Percentiles rank a stretch among this genome's conserved stretches.
phyloP scores from a whole-genome alignment of 2,329 filamentous ascomycete genomes.

The Chaetoscypha palmicola region DNA sequence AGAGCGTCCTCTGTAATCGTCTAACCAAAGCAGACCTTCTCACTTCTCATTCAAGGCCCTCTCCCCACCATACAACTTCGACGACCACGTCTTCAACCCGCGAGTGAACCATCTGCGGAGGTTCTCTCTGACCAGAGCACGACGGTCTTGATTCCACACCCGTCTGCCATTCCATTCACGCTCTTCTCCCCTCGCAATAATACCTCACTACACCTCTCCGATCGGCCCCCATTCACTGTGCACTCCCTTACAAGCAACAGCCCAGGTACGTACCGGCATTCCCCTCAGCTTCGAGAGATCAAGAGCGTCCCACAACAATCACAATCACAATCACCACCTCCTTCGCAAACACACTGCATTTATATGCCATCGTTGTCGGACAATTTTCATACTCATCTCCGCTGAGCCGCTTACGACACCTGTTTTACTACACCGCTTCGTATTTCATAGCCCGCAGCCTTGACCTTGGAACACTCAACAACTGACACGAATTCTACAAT shows the following conservation, averaged over 20 bases:
- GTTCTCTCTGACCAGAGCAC: constrained; percentile 7
- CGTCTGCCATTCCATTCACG: background rate
- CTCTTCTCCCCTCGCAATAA: constrained; percentile 3
- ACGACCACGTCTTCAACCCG: constrained; percentile 9
- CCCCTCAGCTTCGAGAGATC: background rate
- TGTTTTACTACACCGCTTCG: constrained; percentile 19
- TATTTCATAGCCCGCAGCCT: constrained; percentile 21
- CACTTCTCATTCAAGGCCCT: constrained; percentile 4
- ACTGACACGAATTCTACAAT: constrained; percentile 18
- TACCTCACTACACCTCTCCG: constrained; percentile 12
- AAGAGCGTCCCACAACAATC: too few species aligned
- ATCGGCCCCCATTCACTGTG: constrained; percentile 12
- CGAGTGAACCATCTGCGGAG: background rate
- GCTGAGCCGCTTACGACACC: constrained; percentile 13
- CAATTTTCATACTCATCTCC: too few species aligned
- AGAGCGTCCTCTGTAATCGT: background rate
- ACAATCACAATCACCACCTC: too few species aligned
- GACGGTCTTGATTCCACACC: background rate
- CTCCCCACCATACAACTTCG: constrained; percentile 13
- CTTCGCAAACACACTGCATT: constrained; percentile 1
- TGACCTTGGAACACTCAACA: constrained; percentile 9
- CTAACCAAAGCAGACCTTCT: constrained; percentile 3
- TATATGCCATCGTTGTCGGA: too few species aligned
- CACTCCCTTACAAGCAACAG: constrained; percentile 15
- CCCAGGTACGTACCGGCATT: constrained; percentile 18